Evolutionary conservation across 805 yeast genomes (phyloP).

Genomic region (Zygosaccharomyces lentus): DNA sequence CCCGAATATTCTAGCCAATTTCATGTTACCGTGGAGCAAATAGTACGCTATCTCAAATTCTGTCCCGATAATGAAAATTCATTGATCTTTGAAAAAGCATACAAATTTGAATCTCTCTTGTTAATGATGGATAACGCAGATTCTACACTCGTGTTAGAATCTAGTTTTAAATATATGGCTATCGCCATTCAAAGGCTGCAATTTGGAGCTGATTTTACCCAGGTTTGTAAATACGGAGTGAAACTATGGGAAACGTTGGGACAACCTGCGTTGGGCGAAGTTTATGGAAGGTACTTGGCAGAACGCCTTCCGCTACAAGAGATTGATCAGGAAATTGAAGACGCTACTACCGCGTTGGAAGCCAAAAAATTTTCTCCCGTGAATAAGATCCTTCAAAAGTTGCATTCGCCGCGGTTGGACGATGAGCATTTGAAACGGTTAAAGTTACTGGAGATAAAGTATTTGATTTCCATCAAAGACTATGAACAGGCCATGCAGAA

Average conservation of each 20-base stretch:
- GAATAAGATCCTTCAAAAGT: conserved; percentile 37
- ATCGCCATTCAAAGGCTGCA: conserved; percentile 46
- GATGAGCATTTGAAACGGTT: conserved; percentile 38
- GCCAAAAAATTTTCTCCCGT: conserved; percentile 37
- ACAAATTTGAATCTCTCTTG: conserved; percentile 59
- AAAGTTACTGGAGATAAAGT: conserved; percentile 41
- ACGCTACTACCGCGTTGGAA: conserved; percentile 6
- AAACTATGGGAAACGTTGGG: conserved; percentile 25
- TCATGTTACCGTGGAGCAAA: conserved; percentile 58
- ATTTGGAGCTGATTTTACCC: conserved; percentile 25
- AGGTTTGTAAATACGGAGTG: conserved; percentile 12
- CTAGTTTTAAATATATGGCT: conserved; percentile 52
- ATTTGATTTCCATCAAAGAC: conserved; percentile 33
- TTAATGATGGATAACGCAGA: conserved; percentile 49
- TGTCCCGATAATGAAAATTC: conserved; percentile 30
- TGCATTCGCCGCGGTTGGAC: conserved; percentile 36
- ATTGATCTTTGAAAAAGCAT: conserved; percentile 48
- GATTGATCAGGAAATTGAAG: conserved; percentile 12
- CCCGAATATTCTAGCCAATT: conserved; percentile 54
- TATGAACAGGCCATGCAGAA: conserved; percentile 28
- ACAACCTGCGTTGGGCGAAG: conserved; percentile 13
- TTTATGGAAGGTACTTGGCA: conserved; percentile 13
- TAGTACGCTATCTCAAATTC: conserved; percentile 49
- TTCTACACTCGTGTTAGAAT: conserved; percentile 46
- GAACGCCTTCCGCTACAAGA: background rate